Base-by-base conservation (phyloP, 768 basidiomycete genomes). In the Leucocoprinus birnbaumii region DNA sequence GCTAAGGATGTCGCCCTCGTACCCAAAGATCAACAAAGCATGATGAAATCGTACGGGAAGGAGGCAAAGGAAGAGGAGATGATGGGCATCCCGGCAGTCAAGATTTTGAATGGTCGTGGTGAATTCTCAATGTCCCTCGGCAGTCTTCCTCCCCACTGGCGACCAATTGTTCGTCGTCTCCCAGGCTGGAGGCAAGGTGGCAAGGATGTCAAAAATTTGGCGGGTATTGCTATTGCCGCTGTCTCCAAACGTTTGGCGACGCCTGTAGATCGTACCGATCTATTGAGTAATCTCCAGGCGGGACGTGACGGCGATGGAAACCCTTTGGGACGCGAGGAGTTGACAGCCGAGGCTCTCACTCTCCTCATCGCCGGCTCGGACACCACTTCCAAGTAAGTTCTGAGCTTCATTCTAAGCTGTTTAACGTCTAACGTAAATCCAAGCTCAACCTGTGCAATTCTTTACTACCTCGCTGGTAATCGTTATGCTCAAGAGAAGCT, bases 301-400 rank as follows among this genome's bases (percentile, higher is more conserved):
- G 91, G 85, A 5, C 81, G 83, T 59, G 94, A 96, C 63, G 82
- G 85, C 45, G 69, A 78, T n/a, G 94, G 94, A 14, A 83, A 91
- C 3, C 83, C 78, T 1, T 87, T 97, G 87, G 84, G 87, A 0
- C 76, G 78, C 24, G 84, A 83, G 61, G 94, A 96, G 65, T 71
- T 97, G 53, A 96, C 92, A 1, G 93, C 93, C 0, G 94, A 97
- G 72, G 87, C 89, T 43, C 69, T 91, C 18, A 93, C 92, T 0
- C 82, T 93, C 46, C 78, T 94, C 16, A 93, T 94, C 59, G 91
- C 91, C 5, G 93, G 93, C 1, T 89, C 87, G 3, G 94, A 97
- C 63, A 97, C 94, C 1, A 96, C 94, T 0, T 94, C 93, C 44
- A 97, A 96, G 90, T 91, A 61, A 57, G 85, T 65, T 19, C 22